Percentiles rank a stretch among this genome's conserved stretches.
Conservation (phyloP, 1,284 basidiomycete genomes). For the Boletus smithii region DNA sequence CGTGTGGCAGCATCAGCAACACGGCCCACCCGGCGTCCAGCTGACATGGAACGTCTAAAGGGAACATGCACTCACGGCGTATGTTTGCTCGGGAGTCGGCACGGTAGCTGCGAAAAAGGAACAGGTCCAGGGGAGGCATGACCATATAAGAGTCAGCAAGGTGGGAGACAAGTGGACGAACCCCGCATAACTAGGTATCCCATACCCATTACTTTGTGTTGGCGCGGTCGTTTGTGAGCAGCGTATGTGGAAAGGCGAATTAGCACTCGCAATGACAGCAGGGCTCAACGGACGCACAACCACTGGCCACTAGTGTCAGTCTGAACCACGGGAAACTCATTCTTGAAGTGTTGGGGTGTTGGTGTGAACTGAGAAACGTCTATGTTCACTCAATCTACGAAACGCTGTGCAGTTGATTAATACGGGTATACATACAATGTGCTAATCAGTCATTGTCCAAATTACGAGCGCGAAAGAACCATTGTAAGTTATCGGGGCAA, state of each 20-base stretch:
- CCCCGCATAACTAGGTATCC: constrained; percentile 67
- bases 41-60: background rate
- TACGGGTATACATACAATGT: constrained; percentile 2
- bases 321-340: constrained; percentile 53
- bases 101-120: constrained; percentile 46
- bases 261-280: constrained; percentile 5
- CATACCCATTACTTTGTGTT: constrained; percentile 50
- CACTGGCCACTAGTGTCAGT: constrained; percentile 43
- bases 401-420: constrained; percentile 22
- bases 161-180: constrained; percentile 34
- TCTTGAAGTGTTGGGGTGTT: background rate
- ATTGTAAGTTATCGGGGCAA: constrained; percentile 6
- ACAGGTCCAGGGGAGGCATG: constrained; percentile 1
- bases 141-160: constrained; percentile 8
- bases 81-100: constrained; percentile 44
- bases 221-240: background rate
- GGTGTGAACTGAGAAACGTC: background rate
- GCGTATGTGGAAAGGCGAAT: background rate
- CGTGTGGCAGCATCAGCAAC: constrained; percentile 3
- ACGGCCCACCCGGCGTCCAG: background rate
- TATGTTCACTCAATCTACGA: background rate
- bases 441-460: constrained; percentile 6
- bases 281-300: constrained; percentile 41
- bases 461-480: constrained; percentile 13
- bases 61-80: constrained; percentile 30